Evolutionary conservation across 495 filamentous ascomycete species (phyloP).

Genomic region (Hypoxylon intermedium): DNA sequence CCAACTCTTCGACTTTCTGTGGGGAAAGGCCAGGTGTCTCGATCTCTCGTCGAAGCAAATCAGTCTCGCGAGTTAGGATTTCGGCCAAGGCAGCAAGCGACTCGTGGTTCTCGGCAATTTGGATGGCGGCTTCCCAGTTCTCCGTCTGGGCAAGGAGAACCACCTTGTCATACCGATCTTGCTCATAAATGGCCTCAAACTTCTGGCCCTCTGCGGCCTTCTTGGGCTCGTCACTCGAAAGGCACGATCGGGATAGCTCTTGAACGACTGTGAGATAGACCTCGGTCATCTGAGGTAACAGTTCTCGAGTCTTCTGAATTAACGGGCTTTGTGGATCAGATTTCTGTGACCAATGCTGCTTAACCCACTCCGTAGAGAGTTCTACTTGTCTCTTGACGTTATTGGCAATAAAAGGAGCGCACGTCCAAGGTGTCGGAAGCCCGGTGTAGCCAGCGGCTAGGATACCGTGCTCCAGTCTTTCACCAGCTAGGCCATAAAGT

Average conservation of each 20-base stretch:
- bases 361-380: conserved; percentile 48
- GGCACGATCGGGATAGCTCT: conserved; percentile 51
- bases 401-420: conserved; percentile 64
- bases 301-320: conserved; percentile 46
- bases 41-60: conserved; percentile 40
- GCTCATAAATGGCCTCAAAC: conserved; percentile 44
- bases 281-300: conserved; percentile 52
- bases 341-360: conserved; percentile 37
- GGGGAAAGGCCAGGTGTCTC: conserved; percentile 24
- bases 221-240: conserved; percentile 46
- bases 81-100: conserved; percentile 75
- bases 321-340: conserved; percentile 28
- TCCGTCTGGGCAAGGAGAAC: conserved; percentile 69
- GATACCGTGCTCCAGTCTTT: conserved; percentile 71
- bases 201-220: conserved; percentile 45
- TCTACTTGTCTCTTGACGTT: conserved; percentile 63
- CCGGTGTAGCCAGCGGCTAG: conserved; percentile 64
- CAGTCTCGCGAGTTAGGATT: conserved; percentile 53
- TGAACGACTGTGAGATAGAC: conserved; percentile 54
- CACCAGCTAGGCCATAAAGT: conserved; percentile 72
- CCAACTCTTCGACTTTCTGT: conserved; percentile 36
- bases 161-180: conserved; percentile 52
- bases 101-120: conserved; percentile 74
- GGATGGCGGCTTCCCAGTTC: conserved; percentile 70
- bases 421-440: conserved; percentile 84